Base-by-base conservation (phyloP, 169 alveolate genomes). In the Plasmodium inui region DNA sequence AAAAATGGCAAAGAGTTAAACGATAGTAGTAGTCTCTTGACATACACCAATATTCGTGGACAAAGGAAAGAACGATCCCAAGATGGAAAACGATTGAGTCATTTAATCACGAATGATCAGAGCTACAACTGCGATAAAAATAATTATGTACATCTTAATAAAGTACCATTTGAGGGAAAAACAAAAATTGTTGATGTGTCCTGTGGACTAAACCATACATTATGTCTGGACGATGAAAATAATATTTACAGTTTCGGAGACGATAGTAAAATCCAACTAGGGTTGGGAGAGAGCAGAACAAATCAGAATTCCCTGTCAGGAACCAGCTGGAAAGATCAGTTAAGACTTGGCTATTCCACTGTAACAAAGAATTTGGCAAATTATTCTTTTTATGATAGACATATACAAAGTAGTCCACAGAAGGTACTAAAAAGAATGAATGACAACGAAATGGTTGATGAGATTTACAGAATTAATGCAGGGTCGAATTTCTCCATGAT, bases 311-410 rank as follows among this genome's bases (percentile, higher is more conserved):
- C 94, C n/a, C 73, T 89, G 44, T 22, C 94, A 26, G 94, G 94
- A 79, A 89, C 94, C 28, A 41, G 44, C 32, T 89, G 94, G 94
- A 89, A 89, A 57, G 94, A 89, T 79, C 94, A 89, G 30, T 73
- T 89, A 89, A 89, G 79, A 79, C 83, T 57, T 55, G 94, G 94
- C 39, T 89, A 89, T 73, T 79, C 94, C 17, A 73, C 89, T 14
- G 34, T 80, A 57, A 89, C 94, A 89, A 89, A 89, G 79, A 89
- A 89, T 89, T 79, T 70, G 76, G 89, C 89, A 9, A 89, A 89
- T 70, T 89, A 89, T 89, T 89, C 94, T 41, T 89, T 89, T 89
- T 89, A 89, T 89, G 94, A 89, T 79, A 89, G 94, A 9, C 94
- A 89, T 19, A 89, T 89, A 78, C 94, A 89, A 53, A 89, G 94